These are phyloP conservation scores for Ophiosphaerella narmari DNA, from an alignment of 2,329 filamentous ascomycete genomes.

Conservation along the genomic window DNA sequence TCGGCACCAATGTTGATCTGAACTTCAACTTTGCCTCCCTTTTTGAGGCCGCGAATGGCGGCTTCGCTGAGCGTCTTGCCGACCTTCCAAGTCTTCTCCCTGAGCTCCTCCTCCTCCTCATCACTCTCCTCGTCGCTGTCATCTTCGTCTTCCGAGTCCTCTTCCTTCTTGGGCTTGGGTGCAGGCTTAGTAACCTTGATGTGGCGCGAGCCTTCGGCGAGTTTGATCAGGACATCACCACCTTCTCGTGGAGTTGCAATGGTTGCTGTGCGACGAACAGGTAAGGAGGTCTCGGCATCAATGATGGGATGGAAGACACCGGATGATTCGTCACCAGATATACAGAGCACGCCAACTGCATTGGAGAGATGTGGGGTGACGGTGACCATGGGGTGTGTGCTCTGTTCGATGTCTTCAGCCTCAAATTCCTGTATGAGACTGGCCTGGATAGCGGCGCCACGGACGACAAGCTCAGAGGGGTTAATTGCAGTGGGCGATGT, in stretches of 20 bases:
- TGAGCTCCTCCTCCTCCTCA: slow-evolving; percentile 85
- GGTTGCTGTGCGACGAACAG: slow-evolving; percentile 82
- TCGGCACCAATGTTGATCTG: slow-evolving; percentile 87
- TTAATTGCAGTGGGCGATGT: slow-evolving; percentile 81
- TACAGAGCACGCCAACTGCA: slow-evolving; percentile 82
- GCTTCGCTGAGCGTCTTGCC: slow-evolving; percentile 83
- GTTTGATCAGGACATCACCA: slow-evolving; percentile 84
- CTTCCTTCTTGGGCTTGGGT: slow-evolving; percentile 72
- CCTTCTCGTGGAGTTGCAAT: slow-evolving; percentile 77
- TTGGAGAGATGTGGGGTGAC: slow-evolving; percentile 88
- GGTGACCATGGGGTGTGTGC: slow-evolving; percentile 91
- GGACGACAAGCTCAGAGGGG: slow-evolving; percentile 85
- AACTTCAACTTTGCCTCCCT: slow-evolving; percentile 88
- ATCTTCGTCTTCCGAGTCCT: slow-evolving; percentile 63
- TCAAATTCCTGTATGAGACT: slow-evolving; percentile 95
- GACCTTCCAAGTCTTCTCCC: slow-evolving; percentile 92
- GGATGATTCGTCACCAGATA: slow-evolving; percentile 61
- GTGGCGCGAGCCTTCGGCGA: slow-evolving; percentile 85
- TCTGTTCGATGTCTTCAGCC: slow-evolving; percentile 89
- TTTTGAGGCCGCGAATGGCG: slow-evolving; percentile 80
- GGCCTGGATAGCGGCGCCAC: slow-evolving; percentile 94
- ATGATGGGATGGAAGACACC: slow-evolving; percentile 82
- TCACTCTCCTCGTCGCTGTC: slow-evolving; percentile 64
- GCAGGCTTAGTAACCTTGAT: slow-evolving; percentile 93
- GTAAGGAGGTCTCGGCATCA: slow-evolving; percentile 83